phyloP scores from a whole-genome alignment of 352 stramenopile species.

The Pythium folliculosum region DNA sequence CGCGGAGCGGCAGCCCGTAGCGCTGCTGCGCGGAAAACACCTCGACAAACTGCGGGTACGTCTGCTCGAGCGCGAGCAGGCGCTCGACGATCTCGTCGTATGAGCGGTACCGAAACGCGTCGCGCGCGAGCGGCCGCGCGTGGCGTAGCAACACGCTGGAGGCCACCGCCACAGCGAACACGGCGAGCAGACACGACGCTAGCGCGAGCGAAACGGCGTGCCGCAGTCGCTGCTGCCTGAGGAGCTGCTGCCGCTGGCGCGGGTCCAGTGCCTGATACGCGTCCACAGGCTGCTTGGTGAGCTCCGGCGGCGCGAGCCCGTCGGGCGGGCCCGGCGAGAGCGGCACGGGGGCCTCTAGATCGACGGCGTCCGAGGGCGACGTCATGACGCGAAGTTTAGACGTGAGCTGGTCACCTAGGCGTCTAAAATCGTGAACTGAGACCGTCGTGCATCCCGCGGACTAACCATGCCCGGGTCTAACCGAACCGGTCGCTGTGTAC shows the following conservation, averaged over 20 bases:
- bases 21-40: constrained; percentile 79
- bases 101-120: constrained; percentile 47
- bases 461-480: no score
- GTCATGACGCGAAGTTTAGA: neutral
- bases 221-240: neutral
- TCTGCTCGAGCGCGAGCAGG: constrained; percentile 52
- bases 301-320: neutral
- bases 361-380: neutral
- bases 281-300: neutral
- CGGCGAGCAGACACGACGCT: neutral
- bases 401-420: no score
- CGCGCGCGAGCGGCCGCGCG: neutral
- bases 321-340: neutral
- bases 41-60: constrained; percentile 70
- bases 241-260: neutral
- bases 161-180: neutral
- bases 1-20: constrained; percentile 60
- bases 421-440: neutral
- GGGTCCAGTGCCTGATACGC: neutral
- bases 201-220: neutral
- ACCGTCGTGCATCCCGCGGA: neutral
- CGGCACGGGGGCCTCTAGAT: neutral
- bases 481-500: no score
- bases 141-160: neutral
- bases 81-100: constrained; percentile 77